Base-by-base conservation (phyloP, 495 filamentous ascomycete species). In the Talaromyces nanjingensis region DNA sequence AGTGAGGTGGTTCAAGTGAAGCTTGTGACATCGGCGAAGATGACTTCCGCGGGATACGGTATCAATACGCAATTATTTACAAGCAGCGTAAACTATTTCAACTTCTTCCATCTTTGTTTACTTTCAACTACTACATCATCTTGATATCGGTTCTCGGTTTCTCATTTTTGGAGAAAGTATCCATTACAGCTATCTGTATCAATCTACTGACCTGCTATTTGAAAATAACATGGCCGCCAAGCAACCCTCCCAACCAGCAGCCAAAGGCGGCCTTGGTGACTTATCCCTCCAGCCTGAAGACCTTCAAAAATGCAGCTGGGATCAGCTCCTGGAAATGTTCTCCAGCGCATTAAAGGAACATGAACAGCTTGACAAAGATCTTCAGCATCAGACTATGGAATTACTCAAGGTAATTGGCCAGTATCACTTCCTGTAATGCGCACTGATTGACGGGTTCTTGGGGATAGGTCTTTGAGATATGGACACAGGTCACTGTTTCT, bases 241-340 rank as follows among this genome's bases (percentile, higher is more conserved):
- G 4, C 22, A 29, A 29, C 53, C n/a, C 3, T 27, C 53, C 4
- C 12, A 20, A 22, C 27, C 53, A 8, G 27, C 53, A 56, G n/a
- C 20, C 53, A 58, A 27, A 37, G 33, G 20, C 18, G 33, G 31
- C 5, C 33, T 29, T 9, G 27, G 39, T 25, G 53, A 57, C 14
- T 8, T 57, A 27, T 64, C 52, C 8, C 49, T 58, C 3, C 29
- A 58, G 5, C 25, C 33, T 14, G 29, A 72, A 37, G 68, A 71
- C 1, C 66, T 84, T 0, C 69, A 75, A 24, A 66, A 66, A 14
- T 89, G 86, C 66, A 81, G 88, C 69, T 91, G 88, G 88, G 79
- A 85, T 6, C 83, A 87, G 42, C 82, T 93, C 18, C 79, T 90
- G 71, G 72, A 78, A 25, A 83, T 83, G 39, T 93, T 89, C 64